A percentile compares a stretch with the other conserved stretches of the same genome.
These are phyloP conservation scores for Trichophyton simii DNA, from an alignment of 2,329 filamentous ascomycete species.

Conservation along the genomic window DNA sequence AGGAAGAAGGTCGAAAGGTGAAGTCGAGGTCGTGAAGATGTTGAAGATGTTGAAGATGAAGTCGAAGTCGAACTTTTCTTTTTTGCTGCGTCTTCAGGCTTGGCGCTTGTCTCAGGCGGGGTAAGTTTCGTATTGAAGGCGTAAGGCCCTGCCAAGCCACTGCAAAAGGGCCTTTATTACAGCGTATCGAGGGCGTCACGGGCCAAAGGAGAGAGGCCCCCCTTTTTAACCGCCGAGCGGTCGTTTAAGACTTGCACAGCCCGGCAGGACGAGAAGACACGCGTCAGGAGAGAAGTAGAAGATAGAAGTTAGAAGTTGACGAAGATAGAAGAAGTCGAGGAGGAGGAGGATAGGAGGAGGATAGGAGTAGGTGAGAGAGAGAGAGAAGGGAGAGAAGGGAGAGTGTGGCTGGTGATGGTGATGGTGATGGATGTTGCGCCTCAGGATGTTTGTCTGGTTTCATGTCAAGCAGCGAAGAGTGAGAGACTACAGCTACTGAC, in stretches of 20 bases:
- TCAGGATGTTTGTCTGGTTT: too few species aligned
- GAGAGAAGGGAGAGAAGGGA: not conserved
- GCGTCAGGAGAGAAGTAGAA: not conserved
- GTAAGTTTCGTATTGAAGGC: not conserved
- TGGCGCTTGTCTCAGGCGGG: slow-evolving; percentile 3
- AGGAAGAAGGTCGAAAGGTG: not conserved
- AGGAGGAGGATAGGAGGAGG: too few species aligned
- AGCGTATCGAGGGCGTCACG: not conserved
- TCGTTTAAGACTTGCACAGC: too few species aligned
- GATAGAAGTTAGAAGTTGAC: not conserved
- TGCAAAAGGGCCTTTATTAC: not conserved
- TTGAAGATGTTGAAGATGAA: not conserved
- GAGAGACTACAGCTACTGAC: too few species aligned
- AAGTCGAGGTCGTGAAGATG: not conserved
- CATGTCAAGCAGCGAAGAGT: too few species aligned
- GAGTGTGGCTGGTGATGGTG: not conserved
- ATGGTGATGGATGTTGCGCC: not conserved
- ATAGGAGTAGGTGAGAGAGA: not conserved
- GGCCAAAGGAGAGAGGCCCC: not conserved
- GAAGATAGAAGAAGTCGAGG: too few species aligned
- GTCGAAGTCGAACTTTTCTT: slow-evolving; percentile 18
- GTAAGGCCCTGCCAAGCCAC: not conserved
- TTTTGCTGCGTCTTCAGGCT: not conserved
- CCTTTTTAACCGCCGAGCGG: too few species aligned
- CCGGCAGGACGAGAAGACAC: not conserved